Evolutionary conservation across 805 yeast genomes (phyloP), one percentile per base, ranked within the genome.

Genomic region (Kluyveromyces starmeri): DNA sequence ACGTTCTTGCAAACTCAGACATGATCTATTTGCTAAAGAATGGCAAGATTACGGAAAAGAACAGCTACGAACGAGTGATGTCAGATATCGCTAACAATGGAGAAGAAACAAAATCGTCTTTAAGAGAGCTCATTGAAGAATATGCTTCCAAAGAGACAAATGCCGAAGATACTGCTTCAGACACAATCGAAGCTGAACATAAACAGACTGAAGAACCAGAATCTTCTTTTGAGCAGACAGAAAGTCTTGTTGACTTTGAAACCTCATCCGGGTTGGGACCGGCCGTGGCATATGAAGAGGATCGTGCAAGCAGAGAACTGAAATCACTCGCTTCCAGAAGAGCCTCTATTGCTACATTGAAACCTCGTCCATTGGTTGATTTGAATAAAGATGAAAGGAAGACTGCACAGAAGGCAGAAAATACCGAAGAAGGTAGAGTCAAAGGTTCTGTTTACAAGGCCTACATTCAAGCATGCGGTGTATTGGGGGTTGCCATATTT

Each of bases 331-430:
- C 42, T 26, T 48, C 55, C 11, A 68, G 83, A 43, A 68, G 78
- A 39, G 84, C 88, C 0, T 74, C 83, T 42, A 47, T 73, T 23
- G 83, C 81, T 4, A 68, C 84, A 4, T 71, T 78, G 48, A 65
- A 60, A 24, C 65, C 68, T 43, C 45, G 51, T 17, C 58, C 64
- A 20, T 51, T 61, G 6, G 37, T 56, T 9, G 53, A 53, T 25
- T 36, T 45, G 9, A 41, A 47, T 20, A 53, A 46, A 11, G 43
- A 46, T 9, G 54, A 53, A 7, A 59, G 52, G 32, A 56, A 50
- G 33, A 67, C 75, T 3, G 66, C 70, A 11, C 73, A 68, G 50
- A 64, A 67, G 26, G 64, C 56, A 10, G 80, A 74, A 46, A 61
- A 48, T n/a, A 65, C 71, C n/a, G 76, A 70, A 24, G 67, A 63